Conservation (phyloP, 495 filamentous ascomycete genomes). For the Trypethelium eluteriae region DNA sequence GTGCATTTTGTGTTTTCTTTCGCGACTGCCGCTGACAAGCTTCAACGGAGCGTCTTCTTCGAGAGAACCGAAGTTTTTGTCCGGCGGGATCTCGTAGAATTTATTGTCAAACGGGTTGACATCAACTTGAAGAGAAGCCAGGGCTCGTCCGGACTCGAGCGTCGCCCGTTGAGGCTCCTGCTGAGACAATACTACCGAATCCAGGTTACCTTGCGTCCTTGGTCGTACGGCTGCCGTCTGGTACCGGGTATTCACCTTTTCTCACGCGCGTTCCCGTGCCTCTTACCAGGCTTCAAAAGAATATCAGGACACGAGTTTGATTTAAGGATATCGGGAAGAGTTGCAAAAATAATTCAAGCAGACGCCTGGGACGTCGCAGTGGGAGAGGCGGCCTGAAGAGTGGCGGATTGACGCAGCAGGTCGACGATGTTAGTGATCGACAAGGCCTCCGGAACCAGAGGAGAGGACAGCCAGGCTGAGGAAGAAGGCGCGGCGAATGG, state of each 20-base stretch:
- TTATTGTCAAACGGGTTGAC: conserved; percentile 11
- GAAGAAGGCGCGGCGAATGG: background rate
- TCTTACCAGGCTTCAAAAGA: background rate
- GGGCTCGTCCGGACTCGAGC: background rate
- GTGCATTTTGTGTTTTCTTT: conserved; percentile 57
- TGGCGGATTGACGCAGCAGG: background rate
- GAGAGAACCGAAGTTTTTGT: background rate
- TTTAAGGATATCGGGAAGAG: background rate
- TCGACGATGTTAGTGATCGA: background rate
- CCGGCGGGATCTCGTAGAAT: conserved; percentile 3
- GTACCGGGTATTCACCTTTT: conserved; percentile 6
- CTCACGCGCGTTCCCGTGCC: background rate
- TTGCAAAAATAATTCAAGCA: background rate
- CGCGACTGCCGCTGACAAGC: background rate
- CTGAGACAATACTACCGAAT: conserved; percentile 10
- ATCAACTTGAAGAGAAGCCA: conserved; percentile 2
- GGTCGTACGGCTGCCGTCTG: background rate
- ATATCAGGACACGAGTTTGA: background rate
- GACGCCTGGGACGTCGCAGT: background rate
- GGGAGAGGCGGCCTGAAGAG: background rate
- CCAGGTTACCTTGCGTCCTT: conserved; percentile 12
- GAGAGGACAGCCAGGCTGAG: background rate
- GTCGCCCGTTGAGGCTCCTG: background rate
- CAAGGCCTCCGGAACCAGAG: background rate
- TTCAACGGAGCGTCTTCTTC: conserved; percentile 1